phyloP scores from a whole-genome alignment of 2,329 filamentous ascomycete genomes.

The Ploettnerulaceae sp. region DNA sequence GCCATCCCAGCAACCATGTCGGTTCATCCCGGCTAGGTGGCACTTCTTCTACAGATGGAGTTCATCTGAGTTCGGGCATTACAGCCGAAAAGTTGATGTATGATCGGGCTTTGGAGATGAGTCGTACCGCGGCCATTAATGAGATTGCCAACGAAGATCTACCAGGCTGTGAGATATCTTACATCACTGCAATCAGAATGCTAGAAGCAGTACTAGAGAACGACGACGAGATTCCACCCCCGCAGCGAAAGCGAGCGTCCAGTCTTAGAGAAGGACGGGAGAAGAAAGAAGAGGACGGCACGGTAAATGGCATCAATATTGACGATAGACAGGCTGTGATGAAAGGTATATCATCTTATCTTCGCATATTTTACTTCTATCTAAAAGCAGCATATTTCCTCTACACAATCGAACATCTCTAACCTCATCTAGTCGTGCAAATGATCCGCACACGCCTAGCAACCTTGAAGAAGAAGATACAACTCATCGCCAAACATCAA shows the following conservation, averaged over 20 bases:
- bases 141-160: slow-evolving; percentile 92
- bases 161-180: slow-evolving; percentile 82
- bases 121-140: slow-evolving; percentile 85
- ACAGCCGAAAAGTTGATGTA: slow-evolving; percentile 98
- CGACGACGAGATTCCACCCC: slow-evolving; percentile 56
- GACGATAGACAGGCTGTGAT: slow-evolving; percentile 70
- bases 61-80: slow-evolving; percentile 79
- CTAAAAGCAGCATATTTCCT: slow-evolving; percentile 15
- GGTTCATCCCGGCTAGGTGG: slow-evolving; percentile 46
- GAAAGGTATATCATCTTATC: slow-evolving; percentile 53
- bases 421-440: slow-evolving; percentile 48
- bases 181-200: slow-evolving; percentile 89
- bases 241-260: slow-evolving; percentile 39
- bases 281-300: slow-evolving; percentile 43
- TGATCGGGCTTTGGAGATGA: slow-evolving; percentile 96
- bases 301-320: slow-evolving; percentile 52
- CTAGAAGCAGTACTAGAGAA: slow-evolving; percentile 89
- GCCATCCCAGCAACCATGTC: slow-evolving; percentile 75
- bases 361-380: not conserved
- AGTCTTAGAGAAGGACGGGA: slow-evolving; percentile 41
- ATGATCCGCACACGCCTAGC: slow-evolving; percentile 56
- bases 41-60: slow-evolving; percentile 65
- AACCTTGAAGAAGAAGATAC: slow-evolving; percentile 55
- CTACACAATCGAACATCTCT: slow-evolving; percentile 18
- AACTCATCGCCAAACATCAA: slow-evolving; percentile 50